phyloP scores from a whole-genome alignment of 306 rosid species.

The Leucaena leucocephala region DNA sequence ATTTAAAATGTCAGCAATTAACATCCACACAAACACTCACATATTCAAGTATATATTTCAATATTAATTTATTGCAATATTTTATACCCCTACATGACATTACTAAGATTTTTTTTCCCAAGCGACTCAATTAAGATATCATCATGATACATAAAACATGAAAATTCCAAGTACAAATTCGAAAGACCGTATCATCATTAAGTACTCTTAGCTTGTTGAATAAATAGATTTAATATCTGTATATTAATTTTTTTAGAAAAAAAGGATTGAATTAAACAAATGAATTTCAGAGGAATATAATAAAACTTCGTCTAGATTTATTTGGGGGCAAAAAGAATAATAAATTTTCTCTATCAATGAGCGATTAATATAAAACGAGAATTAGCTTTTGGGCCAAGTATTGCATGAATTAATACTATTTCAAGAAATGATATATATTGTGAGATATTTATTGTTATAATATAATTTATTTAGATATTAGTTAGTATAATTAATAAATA shows the following conservation, averaged over 20 bases:
- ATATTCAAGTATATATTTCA: neutral
- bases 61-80: neutral
- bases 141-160: no score
- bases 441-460: no score
- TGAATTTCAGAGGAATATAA: neutral
- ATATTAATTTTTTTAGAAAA: neutral
- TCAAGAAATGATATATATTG: neutral
- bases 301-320: no score
- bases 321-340: no score
- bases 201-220: no score
- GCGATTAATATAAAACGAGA: neutral
- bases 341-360: no score
- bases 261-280: neutral
- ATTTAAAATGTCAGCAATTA: neutral
- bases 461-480: no score
- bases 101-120: neutral
- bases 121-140: neutral
- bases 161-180: neutral
- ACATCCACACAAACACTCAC: no score
- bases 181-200: neutral
- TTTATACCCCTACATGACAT: neutral
- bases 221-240: no score
- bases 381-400: neutral
- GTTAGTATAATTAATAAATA: no score
- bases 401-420: neutral